These are phyloP conservation scores for Cercospora sp. DNA, from an alignment of 2,329 filamentous ascomycete genomes.

Conservation along the genomic window DNA sequence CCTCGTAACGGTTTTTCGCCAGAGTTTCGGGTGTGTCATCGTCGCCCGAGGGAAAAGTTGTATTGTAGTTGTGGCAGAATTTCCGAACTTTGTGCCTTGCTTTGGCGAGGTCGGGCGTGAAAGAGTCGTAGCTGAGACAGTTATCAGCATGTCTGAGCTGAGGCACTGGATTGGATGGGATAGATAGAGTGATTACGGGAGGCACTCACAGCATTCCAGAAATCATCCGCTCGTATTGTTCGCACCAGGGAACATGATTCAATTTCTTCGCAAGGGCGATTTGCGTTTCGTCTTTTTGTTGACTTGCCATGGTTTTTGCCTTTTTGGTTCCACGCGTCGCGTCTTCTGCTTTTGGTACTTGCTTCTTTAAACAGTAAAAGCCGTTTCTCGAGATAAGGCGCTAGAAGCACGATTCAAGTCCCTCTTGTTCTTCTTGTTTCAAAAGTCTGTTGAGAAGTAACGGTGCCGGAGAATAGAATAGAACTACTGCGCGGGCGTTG, in stretches of 20 bases:
- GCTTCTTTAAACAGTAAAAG: not conserved
- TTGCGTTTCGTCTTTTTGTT: constrained; percentile 45
- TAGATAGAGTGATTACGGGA: too few relatives aligned
- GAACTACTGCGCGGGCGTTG: not conserved
- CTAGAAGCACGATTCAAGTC: not conserved
- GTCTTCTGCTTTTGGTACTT: not conserved
- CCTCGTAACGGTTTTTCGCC: constrained; percentile 11
- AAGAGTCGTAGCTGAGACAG: constrained; percentile 46
- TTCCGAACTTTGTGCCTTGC: constrained; percentile 57
- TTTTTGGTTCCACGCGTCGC: not conserved
- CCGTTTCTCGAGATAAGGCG: not conserved
- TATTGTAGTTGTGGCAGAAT: constrained; percentile 61
- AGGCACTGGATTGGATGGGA: not conserved
- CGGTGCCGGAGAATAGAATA: not conserved
- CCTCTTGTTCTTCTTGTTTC: not conserved
- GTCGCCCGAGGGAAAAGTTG: constrained; percentile 47
- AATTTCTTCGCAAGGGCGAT: constrained; percentile 52
- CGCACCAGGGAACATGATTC: constrained; percentile 56
- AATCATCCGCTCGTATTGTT: constrained; percentile 65
- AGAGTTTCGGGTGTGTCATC: constrained; percentile 14
- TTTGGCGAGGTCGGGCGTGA: constrained; percentile 51
- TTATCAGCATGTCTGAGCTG: too few relatives aligned
- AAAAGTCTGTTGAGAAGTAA: not conserved
- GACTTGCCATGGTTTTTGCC: constrained; percentile 29
- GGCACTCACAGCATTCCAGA: constrained; percentile 61